Conservation (phyloP, 139 green algal genomes). For the Coelastrella sp. region DNA sequence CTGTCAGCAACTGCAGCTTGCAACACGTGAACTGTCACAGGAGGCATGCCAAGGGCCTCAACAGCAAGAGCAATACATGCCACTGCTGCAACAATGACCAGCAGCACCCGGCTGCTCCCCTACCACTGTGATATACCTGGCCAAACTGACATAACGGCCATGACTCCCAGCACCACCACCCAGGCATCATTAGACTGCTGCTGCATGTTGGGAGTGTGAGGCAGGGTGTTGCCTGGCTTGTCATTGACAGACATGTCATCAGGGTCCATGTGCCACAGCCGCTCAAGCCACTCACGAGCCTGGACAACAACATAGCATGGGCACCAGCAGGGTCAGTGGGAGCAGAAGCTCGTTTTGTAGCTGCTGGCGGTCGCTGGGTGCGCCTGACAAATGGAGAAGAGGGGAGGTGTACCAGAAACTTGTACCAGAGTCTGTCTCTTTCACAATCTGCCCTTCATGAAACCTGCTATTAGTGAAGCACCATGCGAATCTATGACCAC, state of each 20-base stretch:
- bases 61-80: no score
- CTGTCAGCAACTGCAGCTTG: no score
- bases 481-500: background rate
- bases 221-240: background rate
- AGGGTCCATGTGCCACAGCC: background rate
- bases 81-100: background rate
- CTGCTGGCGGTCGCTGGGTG: no score
- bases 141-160: background rate
- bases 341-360: no score
- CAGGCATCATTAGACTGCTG: background rate
- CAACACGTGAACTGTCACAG: no score
- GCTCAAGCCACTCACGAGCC: constrained; percentile 7
- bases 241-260: background rate
- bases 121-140: background rate
- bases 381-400: no score
- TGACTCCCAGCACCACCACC: background rate
- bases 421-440: no score
- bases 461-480: background rate
- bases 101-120: no score
- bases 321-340: background rate
- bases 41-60: no score
- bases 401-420: no score
- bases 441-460: no score
- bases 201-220: background rate
- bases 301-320: background rate